Conservation (phyloP, 176 grass and related monocot genomes). For the Pharus latifolius region DNA sequence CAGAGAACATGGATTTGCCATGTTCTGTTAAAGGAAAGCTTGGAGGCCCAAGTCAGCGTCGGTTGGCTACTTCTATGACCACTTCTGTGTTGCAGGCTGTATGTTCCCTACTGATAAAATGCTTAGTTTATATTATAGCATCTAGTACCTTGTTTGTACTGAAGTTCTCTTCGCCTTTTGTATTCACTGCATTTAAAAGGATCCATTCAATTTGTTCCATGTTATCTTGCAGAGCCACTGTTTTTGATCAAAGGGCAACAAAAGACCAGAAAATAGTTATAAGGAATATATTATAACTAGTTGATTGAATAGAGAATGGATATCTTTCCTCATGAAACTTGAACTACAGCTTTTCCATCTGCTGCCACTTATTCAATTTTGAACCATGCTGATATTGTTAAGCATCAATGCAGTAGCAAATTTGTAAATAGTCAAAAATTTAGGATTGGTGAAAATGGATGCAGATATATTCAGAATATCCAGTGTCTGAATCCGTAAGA, state of each 20-base stretch:
- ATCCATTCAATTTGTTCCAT: not conserved
- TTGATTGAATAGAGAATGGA: not conserved
- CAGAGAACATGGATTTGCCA: conserved; percentile 47
- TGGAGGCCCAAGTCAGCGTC: conserved; percentile 78
- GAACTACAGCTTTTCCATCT: not conserved
- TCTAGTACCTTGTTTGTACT: not conserved
- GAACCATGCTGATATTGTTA: not conserved
- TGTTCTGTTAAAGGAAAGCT: conserved; percentile 86
- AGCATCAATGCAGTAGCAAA: not conserved
- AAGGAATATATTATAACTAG: not conserved
- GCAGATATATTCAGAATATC: too few relatives aligned
- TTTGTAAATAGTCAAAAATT: not conserved
- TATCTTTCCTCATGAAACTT: not conserved
- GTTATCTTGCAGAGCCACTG: not conserved
- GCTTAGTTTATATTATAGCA: not conserved
- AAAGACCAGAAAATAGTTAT: not conserved
- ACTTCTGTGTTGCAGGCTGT: conserved; percentile 76
- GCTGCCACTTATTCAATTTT: not conserved
- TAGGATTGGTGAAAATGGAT: too few relatives aligned
- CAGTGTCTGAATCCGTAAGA: too few relatives aligned
- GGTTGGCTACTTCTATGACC: conserved; percentile 53
- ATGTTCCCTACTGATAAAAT: conserved; percentile 29
- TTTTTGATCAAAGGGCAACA: not conserved
- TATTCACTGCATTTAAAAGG: not conserved
- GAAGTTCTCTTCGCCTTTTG: not conserved